Evolutionary conservation across 1,284 basidiomycete species (phyloP).

Genomic region (Chalciporus sp.): DNA sequence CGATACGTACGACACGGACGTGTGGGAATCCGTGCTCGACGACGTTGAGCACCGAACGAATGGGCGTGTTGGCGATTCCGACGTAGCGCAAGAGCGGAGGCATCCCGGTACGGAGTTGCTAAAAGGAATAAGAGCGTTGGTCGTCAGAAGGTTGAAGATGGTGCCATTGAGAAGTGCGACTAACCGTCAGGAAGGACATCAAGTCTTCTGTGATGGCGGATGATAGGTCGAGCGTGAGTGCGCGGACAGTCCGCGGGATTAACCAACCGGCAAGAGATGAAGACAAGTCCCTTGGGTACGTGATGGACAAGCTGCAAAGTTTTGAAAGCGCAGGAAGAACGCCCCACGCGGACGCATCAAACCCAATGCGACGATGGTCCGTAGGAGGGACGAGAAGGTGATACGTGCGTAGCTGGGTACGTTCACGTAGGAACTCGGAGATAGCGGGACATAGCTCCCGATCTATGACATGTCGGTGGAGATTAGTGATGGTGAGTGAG

Average conservation of each 20-base stretch:
- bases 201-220: slow-evolving; percentile 39
- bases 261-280: slow-evolving; percentile 68
- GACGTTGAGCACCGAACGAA: slow-evolving; percentile 46
- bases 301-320: slow-evolving; percentile 56
- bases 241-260: slow-evolving; percentile 57
- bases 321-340: slow-evolving; percentile 59
- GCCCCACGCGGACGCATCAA: slow-evolving; percentile 69
- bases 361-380: slow-evolving; percentile 56
- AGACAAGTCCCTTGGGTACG: slow-evolving; percentile 63
- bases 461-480: slow-evolving; percentile 52
- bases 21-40: slow-evolving; percentile 62
- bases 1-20: slow-evolving; percentile 56
- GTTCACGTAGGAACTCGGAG: slow-evolving; percentile 63
- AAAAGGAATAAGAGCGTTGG: slow-evolving; percentile 6
- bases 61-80: slow-evolving; percentile 49
- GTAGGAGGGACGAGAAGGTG: slow-evolving; percentile 53
- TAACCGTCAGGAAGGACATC: slow-evolving; percentile 31
- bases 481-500: slow-evolving; percentile 49
- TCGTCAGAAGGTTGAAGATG: not conserved
- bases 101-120: slow-evolving; percentile 64
- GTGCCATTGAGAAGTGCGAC: slow-evolving; percentile 39
- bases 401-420: slow-evolving; percentile 53
- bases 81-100: slow-evolving; percentile 58
- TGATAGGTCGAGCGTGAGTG: slow-evolving; percentile 52
- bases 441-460: slow-evolving; percentile 67